Percentiles rank a stretch among this genome's conserved stretches.
These are phyloP conservation scores for Rubroboletus satanas DNA, from an alignment of 768 basidiomycete species.

Conservation along the genomic window DNA sequence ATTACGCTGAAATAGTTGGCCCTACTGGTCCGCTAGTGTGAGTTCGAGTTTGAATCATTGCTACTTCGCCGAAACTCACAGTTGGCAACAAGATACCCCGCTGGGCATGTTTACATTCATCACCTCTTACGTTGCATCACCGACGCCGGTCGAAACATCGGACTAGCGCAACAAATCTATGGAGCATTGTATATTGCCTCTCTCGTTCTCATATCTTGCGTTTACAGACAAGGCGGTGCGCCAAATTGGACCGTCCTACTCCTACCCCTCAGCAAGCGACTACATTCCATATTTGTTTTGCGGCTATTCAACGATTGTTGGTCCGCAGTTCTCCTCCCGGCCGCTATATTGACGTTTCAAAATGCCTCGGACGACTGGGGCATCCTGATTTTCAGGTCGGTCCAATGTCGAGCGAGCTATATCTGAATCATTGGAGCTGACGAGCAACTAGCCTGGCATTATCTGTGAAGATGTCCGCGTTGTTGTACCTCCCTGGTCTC, in stretches of 20 bases:
- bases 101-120: conserved; percentile 87
- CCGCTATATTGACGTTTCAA: conserved; percentile 65
- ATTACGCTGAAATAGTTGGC: conserved; percentile 79
- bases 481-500: conserved; percentile 88
- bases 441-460: conserved; percentile 44
- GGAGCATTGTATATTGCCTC: conserved; percentile 67
- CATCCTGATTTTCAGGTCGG: conserved; percentile 71
- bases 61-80: background rate
- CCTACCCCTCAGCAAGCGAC: conserved; percentile 83
- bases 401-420: background rate
- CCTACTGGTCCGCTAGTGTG: conserved; percentile 94
- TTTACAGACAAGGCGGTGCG: conserved; percentile 60
- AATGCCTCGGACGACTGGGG: conserved; percentile 56
- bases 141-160: conserved; percentile 54
- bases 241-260: conserved; percentile 73
- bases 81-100: conserved; percentile 71
- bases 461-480: conserved; percentile 91
- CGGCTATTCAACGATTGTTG: conserved; percentile 96
- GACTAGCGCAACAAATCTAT: conserved; percentile 75
- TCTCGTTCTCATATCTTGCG: conserved; percentile 57
- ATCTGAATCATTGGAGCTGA: background rate
- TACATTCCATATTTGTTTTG: conserved; percentile 90
- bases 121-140: conserved; percentile 63
- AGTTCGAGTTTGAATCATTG: conserved; percentile 19
- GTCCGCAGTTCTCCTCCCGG: conserved; percentile 64